A percentile compares a stretch with the other conserved stretches of the same genome.
These are phyloP conservation scores for Rhynchospora breviuscula DNA, from an alignment of 176 grass and related monocot species.

Conservation along the genomic window DNA sequence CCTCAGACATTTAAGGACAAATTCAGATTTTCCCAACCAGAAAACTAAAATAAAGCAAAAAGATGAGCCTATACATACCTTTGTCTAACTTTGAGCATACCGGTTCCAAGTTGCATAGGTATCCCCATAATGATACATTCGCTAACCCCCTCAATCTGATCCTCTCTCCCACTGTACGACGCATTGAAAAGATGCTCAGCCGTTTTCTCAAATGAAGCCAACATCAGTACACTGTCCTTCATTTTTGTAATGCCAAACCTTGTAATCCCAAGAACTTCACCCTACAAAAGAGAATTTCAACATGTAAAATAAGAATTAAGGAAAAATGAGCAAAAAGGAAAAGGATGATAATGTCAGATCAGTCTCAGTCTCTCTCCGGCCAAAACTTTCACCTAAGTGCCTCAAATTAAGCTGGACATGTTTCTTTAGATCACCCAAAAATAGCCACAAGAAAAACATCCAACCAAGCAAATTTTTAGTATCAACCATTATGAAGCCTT, in stretches of 20 bases:
- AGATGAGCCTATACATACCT: slow-evolving; percentile 38
- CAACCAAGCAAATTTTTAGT: not conserved
- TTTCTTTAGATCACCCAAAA: not conserved
- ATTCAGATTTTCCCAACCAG: not conserved
- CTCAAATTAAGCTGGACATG: not conserved
- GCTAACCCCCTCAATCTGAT: slow-evolving; percentile 81
- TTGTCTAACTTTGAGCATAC: slow-evolving; percentile 93
- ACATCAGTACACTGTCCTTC: slow-evolving; percentile 88
- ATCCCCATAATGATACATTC: slow-evolving; percentile 98
- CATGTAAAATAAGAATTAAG: not conserved
- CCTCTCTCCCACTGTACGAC: slow-evolving; percentile 66
- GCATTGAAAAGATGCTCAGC: slow-evolving; percentile 89
- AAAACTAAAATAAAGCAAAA: not conserved
- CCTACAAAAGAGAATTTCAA: slow-evolving; percentile 37
- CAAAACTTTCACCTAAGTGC: not conserved
- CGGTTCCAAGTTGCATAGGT: slow-evolving; percentile 86
- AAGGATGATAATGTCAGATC: not conserved
- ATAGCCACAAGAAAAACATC: not conserved
- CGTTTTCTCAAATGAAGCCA: slow-evolving; percentile 97
- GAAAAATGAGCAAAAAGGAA: not conserved
- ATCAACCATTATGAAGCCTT: not conserved
- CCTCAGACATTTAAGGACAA: not conserved
- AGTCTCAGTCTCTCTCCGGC: not conserved
- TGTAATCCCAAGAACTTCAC: slow-evolving; percentile 83
- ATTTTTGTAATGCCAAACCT: slow-evolving; percentile 89